Evolutionary conservation across 2,329 filamentous ascomycete species (phyloP).

Genomic region (Aspergillus sp.): DNA sequence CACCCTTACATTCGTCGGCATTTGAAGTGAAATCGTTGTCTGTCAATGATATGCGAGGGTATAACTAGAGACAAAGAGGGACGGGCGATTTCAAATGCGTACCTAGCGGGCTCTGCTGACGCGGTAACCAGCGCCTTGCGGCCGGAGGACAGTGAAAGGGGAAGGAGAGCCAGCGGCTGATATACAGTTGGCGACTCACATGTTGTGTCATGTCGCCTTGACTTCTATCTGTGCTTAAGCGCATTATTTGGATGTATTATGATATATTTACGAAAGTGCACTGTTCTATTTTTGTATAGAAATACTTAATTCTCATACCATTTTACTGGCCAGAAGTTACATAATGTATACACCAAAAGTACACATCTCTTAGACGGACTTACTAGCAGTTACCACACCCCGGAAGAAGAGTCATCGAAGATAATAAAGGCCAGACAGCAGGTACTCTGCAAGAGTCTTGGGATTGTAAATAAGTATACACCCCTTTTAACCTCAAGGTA

Average conservation of each 20-base stretch:
- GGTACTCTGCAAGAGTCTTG: neutral
- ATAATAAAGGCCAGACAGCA: neutral
- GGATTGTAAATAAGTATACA: neutral
- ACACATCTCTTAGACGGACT: neutral
- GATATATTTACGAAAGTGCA: constrained; percentile 5
- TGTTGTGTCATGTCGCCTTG: neutral
- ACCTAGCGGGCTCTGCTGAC: neutral
- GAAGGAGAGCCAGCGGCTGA: neutral
- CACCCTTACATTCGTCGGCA: neutral
- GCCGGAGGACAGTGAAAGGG: neutral
- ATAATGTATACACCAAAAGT: neutral
- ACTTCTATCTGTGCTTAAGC: neutral
- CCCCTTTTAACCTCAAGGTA: neutral
- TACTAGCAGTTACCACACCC: neutral
- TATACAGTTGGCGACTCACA: no score
- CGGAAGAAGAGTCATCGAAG: neutral
- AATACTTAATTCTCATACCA: neutral
- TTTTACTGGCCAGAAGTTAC: neutral
- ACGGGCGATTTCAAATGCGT: neutral
- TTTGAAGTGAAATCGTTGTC: neutral
- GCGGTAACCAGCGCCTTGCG: neutral
- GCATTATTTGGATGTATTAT: constrained; percentile 5
- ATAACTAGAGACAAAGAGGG: neutral
- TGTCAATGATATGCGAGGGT: neutral
- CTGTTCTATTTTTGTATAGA: constrained; percentile 5